These are phyloP conservation scores for Lasiodiplodia gonubiensis DNA, from an alignment of 2,329 filamentous ascomycete species.

Conservation along the genomic window DNA sequence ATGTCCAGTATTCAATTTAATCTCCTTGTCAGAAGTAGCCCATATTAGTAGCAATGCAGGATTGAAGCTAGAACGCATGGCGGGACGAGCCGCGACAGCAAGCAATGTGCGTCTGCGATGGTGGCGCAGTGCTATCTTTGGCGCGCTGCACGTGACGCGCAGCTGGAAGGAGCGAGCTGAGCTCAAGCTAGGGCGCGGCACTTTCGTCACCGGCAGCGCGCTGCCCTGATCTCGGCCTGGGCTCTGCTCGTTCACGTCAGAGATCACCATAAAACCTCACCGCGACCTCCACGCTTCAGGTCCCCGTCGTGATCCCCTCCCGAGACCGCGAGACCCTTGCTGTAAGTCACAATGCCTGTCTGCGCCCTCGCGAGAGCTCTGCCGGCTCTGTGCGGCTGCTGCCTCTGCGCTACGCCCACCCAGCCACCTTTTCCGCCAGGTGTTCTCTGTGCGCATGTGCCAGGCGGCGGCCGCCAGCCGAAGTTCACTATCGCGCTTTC, in stretches of 20 bases:
- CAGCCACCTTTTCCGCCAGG: slow-evolving; percentile 41
- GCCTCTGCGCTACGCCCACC: slow-evolving; percentile 29
- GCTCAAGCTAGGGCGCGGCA: slow-evolving; percentile 21
- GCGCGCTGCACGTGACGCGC: slow-evolving; percentile 12
- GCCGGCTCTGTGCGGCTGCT: slow-evolving; percentile 6
- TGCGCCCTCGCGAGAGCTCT: not conserved
- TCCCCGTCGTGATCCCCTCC: slow-evolving; percentile 9
- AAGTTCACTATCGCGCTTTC: slow-evolving; percentile 15
- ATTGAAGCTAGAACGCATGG: slow-evolving; percentile 18
- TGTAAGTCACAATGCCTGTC: slow-evolving; percentile 37
- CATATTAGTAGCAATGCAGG: slow-evolving; percentile 22
- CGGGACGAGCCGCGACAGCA: slow-evolving; percentile 14
- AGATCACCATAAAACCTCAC: slow-evolving; percentile 26
- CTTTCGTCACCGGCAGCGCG: slow-evolving; percentile 28
- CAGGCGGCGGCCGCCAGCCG: slow-evolving; percentile 10
- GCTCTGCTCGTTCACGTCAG: slow-evolving; percentile 27
- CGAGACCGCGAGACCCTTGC: slow-evolving; percentile 28
- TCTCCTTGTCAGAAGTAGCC: slow-evolving; percentile 39
- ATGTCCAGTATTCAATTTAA: slow-evolving; percentile 42
- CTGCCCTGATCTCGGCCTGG: slow-evolving; percentile 24
- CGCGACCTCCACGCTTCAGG: slow-evolving; percentile 4
- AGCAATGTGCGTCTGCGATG: not conserved
- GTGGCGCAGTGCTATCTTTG: slow-evolving; percentile 15
- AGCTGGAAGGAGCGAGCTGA: slow-evolving; percentile 5
- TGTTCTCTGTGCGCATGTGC: slow-evolving; percentile 28